Conservation (phyloP, 1,284 basidiomycete species). For the Malassezia caprae region DNA sequence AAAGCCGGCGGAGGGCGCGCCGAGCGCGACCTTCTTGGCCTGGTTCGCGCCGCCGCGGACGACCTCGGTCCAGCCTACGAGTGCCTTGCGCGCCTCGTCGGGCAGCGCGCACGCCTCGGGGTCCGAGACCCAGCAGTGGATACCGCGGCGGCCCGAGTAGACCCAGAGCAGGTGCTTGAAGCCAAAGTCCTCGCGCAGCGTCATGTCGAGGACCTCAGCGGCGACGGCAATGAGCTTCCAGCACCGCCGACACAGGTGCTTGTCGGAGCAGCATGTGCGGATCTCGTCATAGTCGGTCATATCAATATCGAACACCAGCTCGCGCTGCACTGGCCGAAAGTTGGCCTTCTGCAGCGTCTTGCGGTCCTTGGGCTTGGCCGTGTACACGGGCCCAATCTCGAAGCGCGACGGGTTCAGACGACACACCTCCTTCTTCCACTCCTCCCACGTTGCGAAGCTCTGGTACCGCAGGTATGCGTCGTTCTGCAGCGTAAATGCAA, state of each 20-base stretch:
- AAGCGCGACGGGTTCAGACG: conserved; percentile 57
- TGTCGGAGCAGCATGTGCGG: conserved; percentile 85
- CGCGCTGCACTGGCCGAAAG: conserved; percentile 70
- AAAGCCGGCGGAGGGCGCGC: conserved; percentile 53
- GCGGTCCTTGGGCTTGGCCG: conserved; percentile 77
- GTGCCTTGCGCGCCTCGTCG: conserved; percentile 76
- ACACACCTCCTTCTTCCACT: conserved; percentile 71
- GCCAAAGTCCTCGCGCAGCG: conserved; percentile 73
- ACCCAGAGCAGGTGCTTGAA: conserved; percentile 77
- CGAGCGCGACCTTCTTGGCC: conserved; percentile 67
- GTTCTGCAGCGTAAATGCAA: conserved; percentile 85
- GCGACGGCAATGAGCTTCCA: conserved; percentile 92
- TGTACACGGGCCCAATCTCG: conserved; percentile 92
- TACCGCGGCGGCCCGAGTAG: conserved; percentile 93
- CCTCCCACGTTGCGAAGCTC: conserved; percentile 72
- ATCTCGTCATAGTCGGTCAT: conserved; percentile 99
- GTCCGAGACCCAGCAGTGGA: conserved; percentile 96
- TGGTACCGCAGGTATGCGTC: conserved; percentile 90
- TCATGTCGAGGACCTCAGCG: conserved; percentile 72
- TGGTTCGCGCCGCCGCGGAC: conserved; percentile 68
- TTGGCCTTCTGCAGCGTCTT: conserved; percentile 69
- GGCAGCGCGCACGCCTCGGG: conserved; percentile 73
- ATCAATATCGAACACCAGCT: conserved; percentile 98
- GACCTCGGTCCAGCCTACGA: conserved; percentile 79
- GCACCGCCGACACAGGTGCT: conserved; percentile 82